Percentiles rank a stretch among this genome's conserved stretches.
Conservation (phyloP, 2,329 filamentous ascomycete genomes). For the Neofusicoccum sp. region DNA sequence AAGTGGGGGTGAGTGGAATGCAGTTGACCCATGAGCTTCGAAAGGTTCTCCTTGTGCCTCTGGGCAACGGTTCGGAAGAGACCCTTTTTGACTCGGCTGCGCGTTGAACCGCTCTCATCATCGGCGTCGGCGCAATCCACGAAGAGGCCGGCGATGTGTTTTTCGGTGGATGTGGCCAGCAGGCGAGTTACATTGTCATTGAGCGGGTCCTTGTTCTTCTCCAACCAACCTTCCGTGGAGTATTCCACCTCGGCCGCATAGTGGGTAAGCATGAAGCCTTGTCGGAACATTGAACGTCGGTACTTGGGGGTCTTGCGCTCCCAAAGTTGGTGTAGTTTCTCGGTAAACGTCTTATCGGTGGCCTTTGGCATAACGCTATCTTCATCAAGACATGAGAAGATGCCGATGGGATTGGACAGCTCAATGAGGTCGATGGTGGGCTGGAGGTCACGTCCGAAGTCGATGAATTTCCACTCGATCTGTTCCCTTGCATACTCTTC, state of each 20-base stretch:
- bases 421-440: constrained; percentile 98
- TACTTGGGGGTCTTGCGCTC: constrained; percentile 96
- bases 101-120: constrained; percentile 65
- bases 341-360: constrained; percentile 93
- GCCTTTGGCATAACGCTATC: constrained; percentile 99
- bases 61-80: constrained; percentile 96
- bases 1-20: constrained; percentile 98
- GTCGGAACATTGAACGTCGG: constrained; percentile 77
- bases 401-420: constrained; percentile 92
- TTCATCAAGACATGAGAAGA: constrained; percentile 97
- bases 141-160: constrained; percentile 81
- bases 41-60: constrained; percentile 95
- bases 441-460: constrained; percentile 94
- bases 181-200: constrained; percentile 96
- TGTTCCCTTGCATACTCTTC: constrained; percentile 97
- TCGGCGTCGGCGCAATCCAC: constrained; percentile 81
- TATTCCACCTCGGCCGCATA: constrained; percentile 99
- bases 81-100: constrained; percentile 90
- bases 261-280: constrained; percentile 94
- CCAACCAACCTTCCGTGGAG: constrained; percentile 88
- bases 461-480: constrained; percentile 99
- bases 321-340: constrained; percentile 96
- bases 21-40: constrained; percentile 89
- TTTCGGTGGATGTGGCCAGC: constrained; percentile 76
- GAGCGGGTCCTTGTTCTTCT: constrained; percentile 98